Conservation (phyloP, 305 asterid species). For the Fraxinus baroniana region DNA sequence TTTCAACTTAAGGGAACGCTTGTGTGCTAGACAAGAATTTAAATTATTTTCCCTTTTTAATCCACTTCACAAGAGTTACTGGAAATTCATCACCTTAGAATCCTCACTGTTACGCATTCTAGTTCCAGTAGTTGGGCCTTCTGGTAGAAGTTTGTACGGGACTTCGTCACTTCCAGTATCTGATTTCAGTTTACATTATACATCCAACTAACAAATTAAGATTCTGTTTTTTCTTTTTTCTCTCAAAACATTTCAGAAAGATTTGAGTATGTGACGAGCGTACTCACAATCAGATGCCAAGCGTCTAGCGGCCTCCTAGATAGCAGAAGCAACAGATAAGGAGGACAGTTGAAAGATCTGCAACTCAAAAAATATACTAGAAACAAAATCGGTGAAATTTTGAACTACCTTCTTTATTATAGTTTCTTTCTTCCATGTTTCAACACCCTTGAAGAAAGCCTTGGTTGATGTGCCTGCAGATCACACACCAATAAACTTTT, state of each 20-base stretch:
- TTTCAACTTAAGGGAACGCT: not conserved
- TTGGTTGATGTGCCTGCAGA: conserved; percentile 59
- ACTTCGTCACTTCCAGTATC: conserved; percentile 41
- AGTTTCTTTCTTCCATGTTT: conserved; percentile 80
- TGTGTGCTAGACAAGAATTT: not conserved
- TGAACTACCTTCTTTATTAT: conserved; percentile 54
- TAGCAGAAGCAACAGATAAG: conserved; percentile 2
- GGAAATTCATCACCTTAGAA: conserved; percentile 35
- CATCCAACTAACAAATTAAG: not conserved
- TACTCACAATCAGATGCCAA: conserved; percentile 18
- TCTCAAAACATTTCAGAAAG: not conserved
- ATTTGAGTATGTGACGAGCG: not conserved
- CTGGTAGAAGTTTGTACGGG: conserved; percentile 51
- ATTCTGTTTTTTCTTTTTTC: not conserved
- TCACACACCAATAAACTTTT: conserved; percentile 2
- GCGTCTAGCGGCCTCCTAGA: conserved; percentile 67
- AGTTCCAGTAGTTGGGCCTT: conserved; percentile 38
- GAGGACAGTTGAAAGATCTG: not conserved
- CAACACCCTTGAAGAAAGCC: conserved; percentile 72
- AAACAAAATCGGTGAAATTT: not conserved
- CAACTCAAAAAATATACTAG: not conserved
- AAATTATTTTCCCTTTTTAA: not conserved
- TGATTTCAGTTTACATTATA: conserved; percentile 21
- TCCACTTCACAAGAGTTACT: not conserved
- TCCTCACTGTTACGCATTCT: conserved; percentile 25